Evolutionary conservation across 75 land plant genomes (phyloP).

Genomic region (Chamaecyparis obtusa): DNA sequence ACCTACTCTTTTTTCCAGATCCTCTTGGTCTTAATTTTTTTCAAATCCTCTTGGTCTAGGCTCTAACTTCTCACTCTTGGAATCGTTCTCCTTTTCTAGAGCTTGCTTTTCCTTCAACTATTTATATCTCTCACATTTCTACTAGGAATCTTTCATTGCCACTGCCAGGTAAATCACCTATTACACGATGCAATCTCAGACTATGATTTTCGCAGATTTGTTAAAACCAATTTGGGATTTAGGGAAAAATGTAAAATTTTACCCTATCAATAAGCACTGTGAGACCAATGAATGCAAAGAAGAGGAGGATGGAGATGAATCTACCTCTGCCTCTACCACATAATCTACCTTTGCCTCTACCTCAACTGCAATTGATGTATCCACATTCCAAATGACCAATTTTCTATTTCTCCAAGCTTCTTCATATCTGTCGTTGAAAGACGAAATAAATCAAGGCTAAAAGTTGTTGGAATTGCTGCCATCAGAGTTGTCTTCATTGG

Average conservation of each 20-base stretch:
- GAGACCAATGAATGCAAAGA: neutral
- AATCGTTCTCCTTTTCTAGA: neutral
- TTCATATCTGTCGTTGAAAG: too few species aligned
- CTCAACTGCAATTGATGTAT: neutral
- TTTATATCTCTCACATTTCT: neutral
- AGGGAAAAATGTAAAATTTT: neutral
- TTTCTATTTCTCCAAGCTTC: too few species aligned
- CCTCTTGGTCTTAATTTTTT: neutral
- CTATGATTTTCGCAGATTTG: too few species aligned
- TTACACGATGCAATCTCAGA: neutral
- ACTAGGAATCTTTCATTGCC: neutral
- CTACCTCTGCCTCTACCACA: neutral
- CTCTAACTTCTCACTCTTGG: neutral
- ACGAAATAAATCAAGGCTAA: too few species aligned
- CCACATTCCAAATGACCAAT: neutral
- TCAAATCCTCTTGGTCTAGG: conserved; percentile 1
- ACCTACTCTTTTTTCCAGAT: neutral
- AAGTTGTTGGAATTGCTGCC: too few species aligned
- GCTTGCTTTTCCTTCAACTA: neutral
- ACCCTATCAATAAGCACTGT: neutral
- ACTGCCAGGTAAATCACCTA: conserved; percentile 5
- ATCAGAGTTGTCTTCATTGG: too few species aligned
- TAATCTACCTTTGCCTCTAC: neutral
- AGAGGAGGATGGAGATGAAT: neutral
- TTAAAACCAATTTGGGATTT: too few species aligned